Percentiles rank a stretch among this genome's conserved stretches.
Conservation (phyloP, 306 rosid species). For the Cotoneaster glaucophyllus region DNA sequence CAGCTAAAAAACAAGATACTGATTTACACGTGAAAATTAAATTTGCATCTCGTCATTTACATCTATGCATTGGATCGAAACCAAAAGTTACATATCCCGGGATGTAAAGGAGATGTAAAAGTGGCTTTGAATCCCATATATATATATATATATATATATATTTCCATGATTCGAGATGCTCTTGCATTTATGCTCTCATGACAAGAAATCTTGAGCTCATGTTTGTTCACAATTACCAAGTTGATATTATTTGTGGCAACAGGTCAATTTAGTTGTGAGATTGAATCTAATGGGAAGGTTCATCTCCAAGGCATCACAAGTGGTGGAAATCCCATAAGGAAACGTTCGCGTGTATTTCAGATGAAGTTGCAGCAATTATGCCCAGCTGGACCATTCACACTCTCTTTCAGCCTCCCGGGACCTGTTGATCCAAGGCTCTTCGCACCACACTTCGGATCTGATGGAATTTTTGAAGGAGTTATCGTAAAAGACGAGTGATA, state of each 20-base stretch:
- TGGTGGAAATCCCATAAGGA: constrained; percentile 51
- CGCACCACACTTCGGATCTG: constrained; percentile 58
- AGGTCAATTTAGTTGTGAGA: constrained; percentile 59
- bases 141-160: too few relatives aligned
- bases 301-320: constrained; percentile 41
- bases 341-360: constrained; percentile 43
- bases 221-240: background rate
- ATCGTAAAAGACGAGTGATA: constrained; percentile 35
- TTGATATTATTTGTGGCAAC: constrained; percentile 18
- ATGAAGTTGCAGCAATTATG: constrained; percentile 48
- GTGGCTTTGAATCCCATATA: too few relatives aligned
- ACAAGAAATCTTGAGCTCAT: background rate
- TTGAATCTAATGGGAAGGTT: constrained; percentile 65
- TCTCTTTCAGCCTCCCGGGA: constrained; percentile 71
- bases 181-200: background rate
- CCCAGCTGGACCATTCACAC: constrained; percentile 63
- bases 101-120: too few relatives aligned
- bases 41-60: too few relatives aligned
- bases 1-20: background rate
- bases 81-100: too few relatives aligned
- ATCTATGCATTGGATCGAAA: too few relatives aligned
- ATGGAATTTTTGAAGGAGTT: constrained; percentile 69
- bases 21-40: too few relatives aligned
- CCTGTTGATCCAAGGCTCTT: constrained; percentile 78
- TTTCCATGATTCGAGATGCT: too few relatives aligned